These are phyloP conservation scores for Phaseolus coccineus DNA, from an alignment of 331 rosid genomes.

Conservation along the genomic window DNA sequence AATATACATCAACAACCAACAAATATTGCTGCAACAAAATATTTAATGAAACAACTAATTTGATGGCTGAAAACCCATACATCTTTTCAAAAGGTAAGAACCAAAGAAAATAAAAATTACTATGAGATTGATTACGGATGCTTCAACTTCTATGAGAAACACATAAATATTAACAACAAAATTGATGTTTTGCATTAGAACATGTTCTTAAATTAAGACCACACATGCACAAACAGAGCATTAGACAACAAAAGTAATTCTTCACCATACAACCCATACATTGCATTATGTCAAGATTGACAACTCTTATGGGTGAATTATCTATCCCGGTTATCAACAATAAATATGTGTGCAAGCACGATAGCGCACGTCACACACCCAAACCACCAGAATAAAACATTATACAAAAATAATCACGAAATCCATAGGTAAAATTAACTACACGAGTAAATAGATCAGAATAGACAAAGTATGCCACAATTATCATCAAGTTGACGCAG, in stretches of 20 bases:
- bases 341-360: neutral
- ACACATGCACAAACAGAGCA: neutral
- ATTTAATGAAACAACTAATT: conserved; percentile 27
- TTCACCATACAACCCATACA: neutral
- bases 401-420: neutral
- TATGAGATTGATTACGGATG: neutral
- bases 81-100: conserved; percentile 9
- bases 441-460: neutral
- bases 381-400: neutral
- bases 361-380: neutral
- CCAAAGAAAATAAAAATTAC: neutral
- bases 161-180: neutral
- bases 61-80: conserved; percentile 5
- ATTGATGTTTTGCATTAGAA: neutral
- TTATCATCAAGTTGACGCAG: conserved; percentile 7
- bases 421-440: neutral
- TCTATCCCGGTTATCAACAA: neutral
- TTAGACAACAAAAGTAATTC: neutral
- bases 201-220: too few relatives aligned
- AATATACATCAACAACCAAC: conserved; percentile 11
- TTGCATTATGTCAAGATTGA: neutral
- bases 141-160: neutral
- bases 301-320: neutral
- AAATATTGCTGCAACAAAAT: neutral
- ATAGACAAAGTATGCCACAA: neutral